Conservation (phyloP, 2,329 filamentous ascomycete species). For the Sclerotinia trifoliorum region DNA sequence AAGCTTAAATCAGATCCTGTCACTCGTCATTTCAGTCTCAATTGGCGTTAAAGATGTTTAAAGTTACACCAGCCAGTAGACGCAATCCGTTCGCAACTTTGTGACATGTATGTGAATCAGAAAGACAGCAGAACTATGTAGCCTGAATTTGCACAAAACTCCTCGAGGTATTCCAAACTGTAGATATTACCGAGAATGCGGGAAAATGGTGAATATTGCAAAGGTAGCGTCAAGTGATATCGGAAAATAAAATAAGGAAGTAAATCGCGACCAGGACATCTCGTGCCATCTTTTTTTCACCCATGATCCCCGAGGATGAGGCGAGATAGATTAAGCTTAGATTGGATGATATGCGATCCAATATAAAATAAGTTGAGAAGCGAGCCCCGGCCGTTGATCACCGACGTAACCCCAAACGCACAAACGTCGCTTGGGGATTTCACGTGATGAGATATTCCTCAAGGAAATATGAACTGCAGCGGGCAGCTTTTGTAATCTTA, state of each 20-base stretch:
- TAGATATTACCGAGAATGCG: background rate
- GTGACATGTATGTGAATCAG: no score
- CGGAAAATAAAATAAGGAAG: background rate
- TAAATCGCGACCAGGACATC: background rate
- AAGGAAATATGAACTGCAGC: no score
- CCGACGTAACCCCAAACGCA: background rate
- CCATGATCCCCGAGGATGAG: background rate
- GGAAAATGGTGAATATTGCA: background rate
- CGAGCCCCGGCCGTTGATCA: background rate
- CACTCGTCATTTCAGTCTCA: no score
- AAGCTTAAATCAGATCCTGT: no score
- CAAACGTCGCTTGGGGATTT: background rate
- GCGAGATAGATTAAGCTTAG: background rate
- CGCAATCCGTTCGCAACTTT: no score
- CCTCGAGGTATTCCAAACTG: no score
- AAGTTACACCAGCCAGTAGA: no score
- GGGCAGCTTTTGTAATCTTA: background rate
- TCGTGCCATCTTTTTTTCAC: background rate
- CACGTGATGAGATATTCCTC: background rate
- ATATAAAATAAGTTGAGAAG: background rate
- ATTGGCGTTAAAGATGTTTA: no score
- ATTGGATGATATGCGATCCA: background rate
- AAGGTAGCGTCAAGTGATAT: background rate
- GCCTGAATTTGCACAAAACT: no score
- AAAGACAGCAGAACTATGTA: no score